These are phyloP conservation scores for Ustilago shanxiensis DNA, from an alignment of 1,284 basidiomycete species.

Conservation along the genomic window DNA sequence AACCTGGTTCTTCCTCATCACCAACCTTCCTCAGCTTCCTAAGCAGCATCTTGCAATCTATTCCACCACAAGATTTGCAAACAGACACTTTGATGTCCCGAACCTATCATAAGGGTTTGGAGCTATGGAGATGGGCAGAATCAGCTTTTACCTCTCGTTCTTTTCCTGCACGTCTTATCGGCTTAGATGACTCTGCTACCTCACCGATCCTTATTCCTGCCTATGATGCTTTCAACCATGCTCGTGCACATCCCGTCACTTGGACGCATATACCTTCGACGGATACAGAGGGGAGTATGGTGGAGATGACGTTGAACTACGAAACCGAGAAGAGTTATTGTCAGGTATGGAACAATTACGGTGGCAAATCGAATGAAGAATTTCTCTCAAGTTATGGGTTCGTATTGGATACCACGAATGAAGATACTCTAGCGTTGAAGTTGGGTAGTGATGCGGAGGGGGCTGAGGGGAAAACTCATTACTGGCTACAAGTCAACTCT, in stretches of 20 bases:
- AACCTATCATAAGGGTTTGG: conserved; percentile 19
- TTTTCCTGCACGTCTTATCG: conserved; percentile 57
- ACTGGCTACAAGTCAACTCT: too few species aligned
- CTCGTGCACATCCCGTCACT: conserved; percentile 55
- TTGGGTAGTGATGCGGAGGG: conserved; percentile 12
- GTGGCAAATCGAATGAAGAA: conserved; percentile 67
- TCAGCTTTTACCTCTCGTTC: conserved; percentile 54
- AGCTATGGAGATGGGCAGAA: conserved; percentile 60
- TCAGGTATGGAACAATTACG: conserved; percentile 68
- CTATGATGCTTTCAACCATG: conserved; percentile 64
- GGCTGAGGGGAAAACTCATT: conserved; percentile 21
- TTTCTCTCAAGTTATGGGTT: conserved; percentile 64
- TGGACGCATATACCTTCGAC: conserved; percentile 32
- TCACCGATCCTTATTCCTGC: conserved; percentile 64
- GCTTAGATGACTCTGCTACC: background rate
- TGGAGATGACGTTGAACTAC: conserved; percentile 29
- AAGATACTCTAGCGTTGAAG: conserved; percentile 58
- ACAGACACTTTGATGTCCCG: conserved; percentile 5
- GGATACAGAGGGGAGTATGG: background rate
- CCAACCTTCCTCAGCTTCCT: background rate
- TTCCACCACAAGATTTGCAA: background rate
- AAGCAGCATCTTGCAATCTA: background rate
- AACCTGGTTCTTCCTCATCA: background rate
- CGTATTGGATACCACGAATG: conserved; percentile 31
- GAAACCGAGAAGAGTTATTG: background rate